These are phyloP conservation scores for Bryoerythrophyllum caledonicum DNA, from an alignment of 225 moss, liverwort and hornwort species.

Conservation along the genomic window DNA sequence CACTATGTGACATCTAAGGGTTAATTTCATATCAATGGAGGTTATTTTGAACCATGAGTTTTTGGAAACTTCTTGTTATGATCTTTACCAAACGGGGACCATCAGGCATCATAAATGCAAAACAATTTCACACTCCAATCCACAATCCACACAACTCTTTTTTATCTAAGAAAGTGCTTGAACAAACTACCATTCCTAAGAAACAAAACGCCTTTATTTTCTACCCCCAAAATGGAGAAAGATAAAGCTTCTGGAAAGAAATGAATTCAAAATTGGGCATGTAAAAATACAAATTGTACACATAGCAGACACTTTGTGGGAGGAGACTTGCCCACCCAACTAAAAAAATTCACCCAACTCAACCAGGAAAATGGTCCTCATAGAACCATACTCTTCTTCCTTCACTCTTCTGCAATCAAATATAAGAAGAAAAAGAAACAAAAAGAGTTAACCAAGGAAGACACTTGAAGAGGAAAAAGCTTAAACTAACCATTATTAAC, in stretches of 20 bases:
- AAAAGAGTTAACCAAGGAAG: too few relatives aligned
- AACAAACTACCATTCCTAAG: too few relatives aligned
- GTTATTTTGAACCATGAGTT: too few relatives aligned
- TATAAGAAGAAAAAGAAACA: not conserved
- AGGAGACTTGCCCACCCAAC: not conserved
- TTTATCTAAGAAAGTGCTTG: too few relatives aligned
- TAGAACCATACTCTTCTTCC: constrained; percentile 1
- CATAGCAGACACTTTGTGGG: not conserved
- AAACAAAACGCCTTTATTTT: too few relatives aligned
- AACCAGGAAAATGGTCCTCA: constrained; percentile 2
- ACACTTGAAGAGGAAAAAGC: not conserved
- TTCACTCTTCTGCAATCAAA: constrained; percentile 18
- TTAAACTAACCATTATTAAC: constrained; percentile 22
- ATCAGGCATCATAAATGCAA: too few relatives aligned
- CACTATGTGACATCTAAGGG: too few relatives aligned
- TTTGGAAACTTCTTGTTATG: too few relatives aligned
- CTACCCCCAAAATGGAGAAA: not conserved
- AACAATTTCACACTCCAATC: too few relatives aligned
- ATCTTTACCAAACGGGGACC: too few relatives aligned
- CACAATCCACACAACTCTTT: too few relatives aligned
- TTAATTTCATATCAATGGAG: too few relatives aligned
- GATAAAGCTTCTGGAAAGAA: not conserved
- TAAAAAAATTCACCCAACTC: not conserved
- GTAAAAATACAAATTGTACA: constrained; percentile 35
- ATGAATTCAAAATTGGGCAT: constrained; percentile 11